These are phyloP conservation scores for Arthrobotrys megalospora DNA, from an alignment of 2,329 filamentous ascomycete species.

Conservation along the genomic window DNA sequence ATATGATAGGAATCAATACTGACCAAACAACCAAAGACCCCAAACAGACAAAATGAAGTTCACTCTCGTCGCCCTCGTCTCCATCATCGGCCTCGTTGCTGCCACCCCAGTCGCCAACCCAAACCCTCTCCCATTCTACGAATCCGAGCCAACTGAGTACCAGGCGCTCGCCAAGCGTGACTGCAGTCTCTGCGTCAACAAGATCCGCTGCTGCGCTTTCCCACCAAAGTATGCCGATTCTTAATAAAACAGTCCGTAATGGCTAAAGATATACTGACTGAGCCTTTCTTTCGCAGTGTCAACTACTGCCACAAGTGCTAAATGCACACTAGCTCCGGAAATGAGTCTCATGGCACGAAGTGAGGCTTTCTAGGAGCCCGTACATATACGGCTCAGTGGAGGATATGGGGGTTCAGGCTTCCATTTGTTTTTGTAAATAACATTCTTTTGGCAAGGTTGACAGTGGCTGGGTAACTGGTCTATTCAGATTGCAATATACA, in stretches of 20 bases:
- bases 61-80: slow-evolving; percentile 36
- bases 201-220: slow-evolving; percentile 37
- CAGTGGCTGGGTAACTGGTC: slow-evolving; percentile 15
- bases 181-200: slow-evolving; percentile 13
- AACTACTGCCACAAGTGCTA: slow-evolving; percentile 52
- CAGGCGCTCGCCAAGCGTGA: slow-evolving; percentile 25
- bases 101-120: slow-evolving; percentile 35
- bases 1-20: not conserved
- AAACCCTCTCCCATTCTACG: slow-evolving; percentile 43
- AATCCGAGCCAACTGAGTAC: slow-evolving; percentile 27
- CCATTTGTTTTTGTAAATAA: not conserved
- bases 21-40: not conserved
- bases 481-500: slow-evolving; percentile 5
- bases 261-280: not conserved
- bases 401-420: not conserved
- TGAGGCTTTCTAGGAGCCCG: not conserved
- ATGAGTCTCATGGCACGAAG: not conserved
- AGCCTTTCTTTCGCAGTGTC: not conserved
- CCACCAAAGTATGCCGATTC: slow-evolving; percentile 22
- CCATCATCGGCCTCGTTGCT: slow-evolving; percentile 44
- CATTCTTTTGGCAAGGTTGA: slow-evolving; percentile 18
- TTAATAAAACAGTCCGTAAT: not conserved
- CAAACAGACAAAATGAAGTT: slow-evolving; percentile 48
- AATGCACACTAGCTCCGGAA: not conserved
- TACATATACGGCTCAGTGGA: not conserved